Evolutionary conservation across 2,329 filamentous ascomycete species (phyloP), one percentile per base, ranked within the genome.

Genomic region (Ceratocystis lukuohia): DNA sequence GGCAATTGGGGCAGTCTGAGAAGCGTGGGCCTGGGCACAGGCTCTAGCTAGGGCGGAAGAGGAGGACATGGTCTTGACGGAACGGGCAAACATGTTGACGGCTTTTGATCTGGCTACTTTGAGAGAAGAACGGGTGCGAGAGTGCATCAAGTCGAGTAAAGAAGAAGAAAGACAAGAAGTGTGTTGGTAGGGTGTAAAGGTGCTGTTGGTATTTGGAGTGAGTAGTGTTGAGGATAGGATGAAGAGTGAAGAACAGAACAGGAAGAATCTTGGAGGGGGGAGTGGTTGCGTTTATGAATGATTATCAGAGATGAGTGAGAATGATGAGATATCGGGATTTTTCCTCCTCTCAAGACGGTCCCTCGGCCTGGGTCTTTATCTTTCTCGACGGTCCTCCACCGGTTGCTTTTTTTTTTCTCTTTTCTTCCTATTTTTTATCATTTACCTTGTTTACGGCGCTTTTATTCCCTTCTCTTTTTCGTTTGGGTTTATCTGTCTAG

Each of bases 1-100:
- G 33, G 65, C 59, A 62, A 62, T 50, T 33, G 61, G 41, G 4
- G 41, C 41, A 62, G 44, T 45, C 12, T 46, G 61, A n/a, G 20
- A n/a, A 17, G 57, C 50, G 37, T 28, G 22, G 62, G 44, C 45
- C 46, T 59, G 53, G 45, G 56, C 30, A 44, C 33, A 50, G 28
- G 46, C 57, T 41, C 45, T 62, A 46, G 45, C 59, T 20, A 62
- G 33, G n/a, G 63, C 30, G 28, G 63, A 62, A n/a, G 63, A 62
- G 20, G 57, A 61, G 17, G 45, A 20, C 28, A 65, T 20, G 50
- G 66, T 46, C 59, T 67, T 67, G 66, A 65, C 28, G 53, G 66
- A 62, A 59, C 66, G 66, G 28, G 66, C 57, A 46, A 68, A 62
- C 66, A 68, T 68, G 37, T 17, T 67, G 56, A 45, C 33, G 22